Evolutionary conservation across 1,139 yeast genomes (phyloP), one percentile per base, ranked within the genome.

Genomic region (Pichia kudriavzevii): DNA sequence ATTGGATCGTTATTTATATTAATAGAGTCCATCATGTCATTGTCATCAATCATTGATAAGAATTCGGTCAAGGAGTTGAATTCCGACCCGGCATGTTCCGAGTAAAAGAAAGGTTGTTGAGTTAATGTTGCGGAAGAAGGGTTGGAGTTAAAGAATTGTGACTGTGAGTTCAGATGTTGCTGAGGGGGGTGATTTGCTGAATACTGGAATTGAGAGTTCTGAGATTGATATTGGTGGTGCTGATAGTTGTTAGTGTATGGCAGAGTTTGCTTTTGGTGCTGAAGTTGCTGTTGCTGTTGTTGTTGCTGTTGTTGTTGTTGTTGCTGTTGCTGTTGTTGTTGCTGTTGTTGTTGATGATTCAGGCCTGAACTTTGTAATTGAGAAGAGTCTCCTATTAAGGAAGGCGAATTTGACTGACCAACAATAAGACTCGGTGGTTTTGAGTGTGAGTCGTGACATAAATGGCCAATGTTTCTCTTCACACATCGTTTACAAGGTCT

Each of bases 81-180:
- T 60, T 88, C 97, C 30, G 93, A 79, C 3, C 94, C 95, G 0
- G 94, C 95, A 56, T 85, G 94, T 52, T 87, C 95, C 1, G 94
- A 81, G 46, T 76, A 82, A 59, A 85, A 85, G 38, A 81, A 73
- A 0, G 94, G 87, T 45, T 76, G 81, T 42, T 77, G 83, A 47
- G 73, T 75, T 38, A 68, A 66, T 1, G 76, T 41, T 1, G 54
- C 39, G 7, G 53, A 46, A 18, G 50, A 36, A 6, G 45, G 41
- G 7, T 31, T 2, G 5, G 26, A 15, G 19, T 34, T 33, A 2
- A 21, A 14, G 5, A 20, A 17, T 16, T 13, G 28, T 5, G 34
- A 22, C 4, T 23, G n/a, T n/a, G n/a, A n/a, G n/a, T n/a, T n/a
- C n/a, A n/a, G n/a, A n/a, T n/a, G n/a, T n/a, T n/a, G n/a, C n/a